Base-by-base conservation (phyloP, 2,329 filamentous ascomycete species). In the Taxawa tesnikishii region DNA sequence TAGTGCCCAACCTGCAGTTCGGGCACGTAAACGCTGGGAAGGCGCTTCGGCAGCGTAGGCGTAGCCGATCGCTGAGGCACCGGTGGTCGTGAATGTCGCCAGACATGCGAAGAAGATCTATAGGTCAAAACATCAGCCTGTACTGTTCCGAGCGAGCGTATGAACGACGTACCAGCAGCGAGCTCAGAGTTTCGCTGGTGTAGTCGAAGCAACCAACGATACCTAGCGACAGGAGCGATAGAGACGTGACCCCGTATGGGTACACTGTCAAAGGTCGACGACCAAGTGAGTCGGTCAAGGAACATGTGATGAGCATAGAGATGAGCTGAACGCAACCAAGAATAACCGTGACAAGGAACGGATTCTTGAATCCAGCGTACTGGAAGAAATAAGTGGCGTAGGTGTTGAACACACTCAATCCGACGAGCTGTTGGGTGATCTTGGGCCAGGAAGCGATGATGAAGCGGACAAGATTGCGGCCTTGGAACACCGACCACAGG, bases 41-140 rank as follows among this genome's bases (percentile, higher is more conserved):
- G 59, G 56, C 11, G 60, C 48, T 34, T 62, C 59, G 6, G 58
- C 53, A 0, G 57, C 55, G 27, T 61, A 62, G 2, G 59, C 56
- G 37, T 62, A 62, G 5, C 58, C 59, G 19, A 61, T 61, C 4
- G 56, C 58, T 0, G 55, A 58, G 5, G 56, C 58, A 11, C 58
- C 58, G 1, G 55, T 61, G 3, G 56, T 61, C 2, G 56, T 55
- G 26, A 60, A 58, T 1, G 56, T 61, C 0, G 58, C 56, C 15
- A 60, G 35, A 24, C 55, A 60, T 12, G 57, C 56, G 35, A 60
- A 60, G 45, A 62, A 61, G 19, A 34, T 28, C 32, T 34, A 13
- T 26, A 5, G n/a, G n/a, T 9, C 23, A 12, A 28, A 28, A 4
- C 6, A 21, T 29, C 12, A 21, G 11, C n/a, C n/a, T n/a, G n/a